Evolutionary conservation across 1,139 yeast species (phyloP).

Genomic region (Lodderomyces oxycetoniae): DNA sequence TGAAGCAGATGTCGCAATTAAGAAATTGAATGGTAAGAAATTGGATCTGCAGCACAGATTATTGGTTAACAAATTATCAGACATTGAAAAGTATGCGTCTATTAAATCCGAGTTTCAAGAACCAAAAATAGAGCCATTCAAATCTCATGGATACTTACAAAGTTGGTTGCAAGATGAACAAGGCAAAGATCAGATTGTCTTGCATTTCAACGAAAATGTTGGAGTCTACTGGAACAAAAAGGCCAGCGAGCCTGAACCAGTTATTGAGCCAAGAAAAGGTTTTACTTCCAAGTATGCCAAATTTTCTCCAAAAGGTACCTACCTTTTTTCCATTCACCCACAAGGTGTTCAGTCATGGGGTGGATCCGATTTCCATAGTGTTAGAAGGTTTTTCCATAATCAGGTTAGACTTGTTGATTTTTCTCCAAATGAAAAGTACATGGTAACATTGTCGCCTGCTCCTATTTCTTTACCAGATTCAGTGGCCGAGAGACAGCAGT

Average conservation of each 20-base stretch:
- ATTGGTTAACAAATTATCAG: conserved; percentile 75
- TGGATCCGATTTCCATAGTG: conserved; percentile 71
- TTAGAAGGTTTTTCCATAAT: conserved; percentile 80
- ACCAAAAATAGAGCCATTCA: conserved; percentile 67
- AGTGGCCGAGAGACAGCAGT: conserved; percentile 56
- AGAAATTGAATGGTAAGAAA: conserved; percentile 79
- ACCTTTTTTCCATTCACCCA: conserved; percentile 80
- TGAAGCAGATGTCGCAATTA: conserved; percentile 75
- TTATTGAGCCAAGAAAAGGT: conserved; percentile 70
- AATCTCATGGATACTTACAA: conserved; percentile 74
- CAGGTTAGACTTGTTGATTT: conserved; percentile 87
- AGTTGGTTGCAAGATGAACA: conserved; percentile 87
- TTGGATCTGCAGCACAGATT: conserved; percentile 91
- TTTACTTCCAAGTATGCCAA: conserved; percentile 87
- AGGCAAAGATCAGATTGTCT: conserved; percentile 86
- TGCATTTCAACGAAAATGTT: conserved; percentile 77
- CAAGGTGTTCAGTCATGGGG: conserved; percentile 98
- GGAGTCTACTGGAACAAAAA: conserved; percentile 87
- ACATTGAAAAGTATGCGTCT: conserved; percentile 76
- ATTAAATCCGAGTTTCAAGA: conserved; percentile 61
- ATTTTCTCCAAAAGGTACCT: conserved; percentile 94
- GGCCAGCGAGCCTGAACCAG: conserved; percentile 70
- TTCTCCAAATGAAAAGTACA: conserved; percentile 85
- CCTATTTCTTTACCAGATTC: conserved; percentile 73
- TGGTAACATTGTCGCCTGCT: conserved; percentile 86